Base-by-base conservation (phyloP, 2,329 filamentous ascomycete species). In the Diaporthe sp. region DNA sequence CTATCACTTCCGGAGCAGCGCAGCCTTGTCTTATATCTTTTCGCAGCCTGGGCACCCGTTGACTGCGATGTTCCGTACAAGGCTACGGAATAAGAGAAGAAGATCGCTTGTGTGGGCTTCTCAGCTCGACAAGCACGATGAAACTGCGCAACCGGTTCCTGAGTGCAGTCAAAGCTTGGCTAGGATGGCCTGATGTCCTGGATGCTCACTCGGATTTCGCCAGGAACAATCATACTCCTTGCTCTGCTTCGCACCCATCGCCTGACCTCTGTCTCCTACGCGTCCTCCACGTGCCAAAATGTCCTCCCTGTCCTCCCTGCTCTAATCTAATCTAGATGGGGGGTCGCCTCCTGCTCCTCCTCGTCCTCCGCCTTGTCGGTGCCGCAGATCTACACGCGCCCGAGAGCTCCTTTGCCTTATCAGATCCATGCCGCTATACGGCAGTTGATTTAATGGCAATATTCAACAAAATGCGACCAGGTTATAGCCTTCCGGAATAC, bases 1-100 rank as follows among this genome's bases (percentile, higher is more conserved):
- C 42, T 73, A 25, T 51, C 28, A 34, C 62, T 67, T 49, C 25
- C 22, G 62, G 62, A 49, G 62, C 62, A 67, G 62, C 62, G 28
- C 42, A 67, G 42, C 44, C 62, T 46, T 46, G 62, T 67, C 62
- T 67, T 67, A 67, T 67, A 67, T 51, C 31, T 51, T 67, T 60
- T 49, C 62, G 44, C 42, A 37, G 42, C 42, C 61, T 46, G 42
- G n/a, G 42, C 28, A 49, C 22, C 19, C 37, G 17, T 67, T 51
- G 5, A 51, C 44, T 49, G 61, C 19, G 62, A 67, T 67, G 13
- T 51, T 51, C 28, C 28, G 28, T 31, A 19, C 28, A 67, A 34
- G 28, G 44, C 62, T 67, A 12, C 22, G 17, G 28, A 12, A 67
- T 22, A 25, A 49, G 62, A n/a, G 8, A 5, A 10, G 9, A 34